phyloP scores from a whole-genome alignment of 2,329 filamentous ascomycete genomes.

The Aspergillus costaricaensis region DNA sequence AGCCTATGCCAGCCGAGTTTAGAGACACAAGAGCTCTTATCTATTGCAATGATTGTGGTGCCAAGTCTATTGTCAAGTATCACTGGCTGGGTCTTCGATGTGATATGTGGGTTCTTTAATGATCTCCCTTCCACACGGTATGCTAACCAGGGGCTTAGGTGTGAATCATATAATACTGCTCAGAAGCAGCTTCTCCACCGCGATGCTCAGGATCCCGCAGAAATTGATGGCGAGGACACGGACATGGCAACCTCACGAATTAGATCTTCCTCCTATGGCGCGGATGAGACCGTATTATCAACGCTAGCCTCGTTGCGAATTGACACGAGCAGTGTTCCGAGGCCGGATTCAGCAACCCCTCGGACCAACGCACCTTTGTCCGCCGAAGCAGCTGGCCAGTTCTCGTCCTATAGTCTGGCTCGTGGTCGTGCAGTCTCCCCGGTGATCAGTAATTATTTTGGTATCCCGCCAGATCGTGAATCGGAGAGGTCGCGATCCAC shows the following conservation, averaged over 20 bases:
- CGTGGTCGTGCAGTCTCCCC: conserved; percentile 45
- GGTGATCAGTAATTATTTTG: conserved; percentile 49
- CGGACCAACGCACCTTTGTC: conserved; percentile 24
- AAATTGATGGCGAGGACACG: conserved; percentile 28
- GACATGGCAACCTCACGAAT: conserved; percentile 19
- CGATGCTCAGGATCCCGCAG: conserved; percentile 26
- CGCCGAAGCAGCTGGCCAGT: conserved; percentile 25
- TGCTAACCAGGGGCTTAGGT: conserved; percentile 32
- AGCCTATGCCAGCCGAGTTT: conserved; percentile 90
- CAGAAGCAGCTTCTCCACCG: conserved; percentile 45
- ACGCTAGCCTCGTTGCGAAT: conserved; percentile 31
- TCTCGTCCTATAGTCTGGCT: conserved; percentile 39
- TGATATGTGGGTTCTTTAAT: conserved; percentile 48
- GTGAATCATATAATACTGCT: conserved; percentile 51
- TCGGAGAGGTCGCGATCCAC: conserved; percentile 31
- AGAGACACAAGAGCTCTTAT: conserved; percentile 77
- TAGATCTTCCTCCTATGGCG: conserved; percentile 32
- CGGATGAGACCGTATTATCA: conserved; percentile 25
- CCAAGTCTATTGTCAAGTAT: conserved; percentile 81
- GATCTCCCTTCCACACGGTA: not conserved
- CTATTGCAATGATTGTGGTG: conserved; percentile 92
- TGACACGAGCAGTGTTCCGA: conserved; percentile 29
- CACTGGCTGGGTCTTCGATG: conserved; percentile 97
- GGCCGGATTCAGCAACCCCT: conserved; percentile 17
- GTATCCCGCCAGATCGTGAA: conserved; percentile 39